These are phyloP conservation scores for Bonia amplexicaulis DNA, from an alignment of 176 grass and related monocot species.

Conservation along the genomic window DNA sequence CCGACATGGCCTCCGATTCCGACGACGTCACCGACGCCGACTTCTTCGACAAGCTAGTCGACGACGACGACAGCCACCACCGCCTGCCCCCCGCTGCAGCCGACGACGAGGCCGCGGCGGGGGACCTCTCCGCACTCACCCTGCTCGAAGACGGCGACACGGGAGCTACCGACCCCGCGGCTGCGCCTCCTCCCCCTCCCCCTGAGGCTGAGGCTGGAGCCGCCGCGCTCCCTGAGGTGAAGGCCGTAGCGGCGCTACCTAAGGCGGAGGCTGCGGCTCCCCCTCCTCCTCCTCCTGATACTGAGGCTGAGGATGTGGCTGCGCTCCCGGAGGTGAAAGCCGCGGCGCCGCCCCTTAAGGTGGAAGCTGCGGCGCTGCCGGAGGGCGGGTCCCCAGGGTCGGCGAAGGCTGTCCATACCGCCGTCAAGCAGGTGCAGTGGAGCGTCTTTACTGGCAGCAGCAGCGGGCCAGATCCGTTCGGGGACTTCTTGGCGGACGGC, in stretches of 20 bases:
- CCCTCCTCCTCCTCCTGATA: not conserved
- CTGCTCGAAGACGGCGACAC: not conserved
- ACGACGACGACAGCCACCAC: slow-evolving; percentile 43
- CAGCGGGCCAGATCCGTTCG: slow-evolving; percentile 22
- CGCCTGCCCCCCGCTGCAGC: not conserved
- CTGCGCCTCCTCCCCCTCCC: not conserved
- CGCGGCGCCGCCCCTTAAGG: not conserved
- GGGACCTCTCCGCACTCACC: slow-evolving; percentile 34
- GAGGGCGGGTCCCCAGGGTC: slow-evolving; percentile 31
- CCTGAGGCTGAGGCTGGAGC: not conserved
- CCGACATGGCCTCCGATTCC: slow-evolving; percentile 24
- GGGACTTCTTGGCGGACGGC: slow-evolving; percentile 14
- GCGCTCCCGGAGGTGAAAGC: not conserved
- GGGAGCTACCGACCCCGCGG: not conserved
- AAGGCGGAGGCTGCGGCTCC: not conserved
- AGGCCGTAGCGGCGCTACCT: not conserved
- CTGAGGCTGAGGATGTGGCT: not conserved
- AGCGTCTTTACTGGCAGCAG: slow-evolving; percentile 46
- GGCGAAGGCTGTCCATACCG: slow-evolving; percentile 22
- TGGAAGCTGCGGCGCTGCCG: not conserved
- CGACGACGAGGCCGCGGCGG: slow-evolving; percentile 27
- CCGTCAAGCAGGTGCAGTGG: slow-evolving; percentile 89
- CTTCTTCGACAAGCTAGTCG: slow-evolving; percentile 90
- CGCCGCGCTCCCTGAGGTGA: no score
- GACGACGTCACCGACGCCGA: slow-evolving; percentile 78